phyloP scores from a whole-genome alignment of 1,284 basidiomycete genomes.

The Heterobasidion occidentale region DNA sequence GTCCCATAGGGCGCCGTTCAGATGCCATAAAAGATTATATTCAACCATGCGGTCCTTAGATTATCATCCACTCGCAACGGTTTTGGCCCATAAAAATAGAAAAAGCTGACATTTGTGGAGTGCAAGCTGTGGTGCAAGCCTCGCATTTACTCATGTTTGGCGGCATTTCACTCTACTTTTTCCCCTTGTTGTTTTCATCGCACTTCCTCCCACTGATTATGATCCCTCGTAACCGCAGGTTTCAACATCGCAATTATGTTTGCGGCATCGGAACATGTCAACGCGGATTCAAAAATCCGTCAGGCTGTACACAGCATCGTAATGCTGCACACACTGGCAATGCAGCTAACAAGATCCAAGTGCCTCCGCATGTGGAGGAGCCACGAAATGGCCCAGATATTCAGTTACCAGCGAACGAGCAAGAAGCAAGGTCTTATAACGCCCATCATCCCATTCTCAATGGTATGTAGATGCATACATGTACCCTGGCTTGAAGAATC shows the following conservation, averaged over 20 bases:
- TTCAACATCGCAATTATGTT: not conserved
- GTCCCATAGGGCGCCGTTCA: too few relatives aligned
- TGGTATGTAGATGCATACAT: not conserved
- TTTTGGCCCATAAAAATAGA: too few relatives aligned
- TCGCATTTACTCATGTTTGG: too few relatives aligned
- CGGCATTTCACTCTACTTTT: not conserved
- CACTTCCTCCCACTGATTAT: not conserved
- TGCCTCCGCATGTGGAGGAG: not conserved
- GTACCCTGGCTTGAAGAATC: too few relatives aligned
- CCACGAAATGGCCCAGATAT: not conserved
- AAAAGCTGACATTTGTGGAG: too few relatives aligned
- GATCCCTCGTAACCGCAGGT: not conserved
- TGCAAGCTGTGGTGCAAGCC: too few relatives aligned
- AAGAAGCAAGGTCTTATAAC: not conserved
- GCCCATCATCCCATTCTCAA: not conserved
- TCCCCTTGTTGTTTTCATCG: not conserved
- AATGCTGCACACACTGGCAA: not conserved
- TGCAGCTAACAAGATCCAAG: not conserved
- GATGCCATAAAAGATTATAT: too few relatives aligned
- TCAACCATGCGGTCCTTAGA: too few relatives aligned
- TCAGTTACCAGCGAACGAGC: not conserved
- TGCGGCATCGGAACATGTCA: not conserved
- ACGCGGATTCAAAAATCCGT: not conserved
- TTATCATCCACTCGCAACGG: too few relatives aligned
- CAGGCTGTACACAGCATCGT: not conserved